Evolutionary conservation across 305 asterid genomes (phyloP).

Genomic region (Solanum hybrid): DNA sequence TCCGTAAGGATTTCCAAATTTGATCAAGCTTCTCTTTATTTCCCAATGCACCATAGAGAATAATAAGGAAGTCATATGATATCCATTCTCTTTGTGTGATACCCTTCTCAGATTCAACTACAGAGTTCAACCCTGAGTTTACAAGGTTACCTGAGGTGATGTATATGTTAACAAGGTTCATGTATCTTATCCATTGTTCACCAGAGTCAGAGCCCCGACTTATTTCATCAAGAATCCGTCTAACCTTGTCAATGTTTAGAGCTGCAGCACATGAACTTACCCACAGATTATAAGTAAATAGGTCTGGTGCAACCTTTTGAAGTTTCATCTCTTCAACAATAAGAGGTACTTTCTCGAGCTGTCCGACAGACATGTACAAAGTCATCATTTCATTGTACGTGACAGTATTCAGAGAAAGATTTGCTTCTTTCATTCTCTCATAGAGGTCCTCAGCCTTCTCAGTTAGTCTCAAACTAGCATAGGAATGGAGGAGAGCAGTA

Average conservation of each 20-base stretch:
- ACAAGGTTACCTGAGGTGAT: slow-evolving; percentile 43
- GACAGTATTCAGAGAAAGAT: slow-evolving; percentile 51
- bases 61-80: slow-evolving; percentile 70
- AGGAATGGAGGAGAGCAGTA: slow-evolving; percentile 90
- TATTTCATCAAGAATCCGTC: slow-evolving; percentile 58
- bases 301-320: slow-evolving; percentile 50
- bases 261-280: slow-evolving; percentile 78
- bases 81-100: slow-evolving; percentile 72
- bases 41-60: slow-evolving; percentile 64
- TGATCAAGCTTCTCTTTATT: slow-evolving; percentile 63
- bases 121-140: slow-evolving; percentile 34
- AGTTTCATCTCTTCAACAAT: slow-evolving; percentile 53
- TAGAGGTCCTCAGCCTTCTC: slow-evolving; percentile 67
- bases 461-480: slow-evolving; percentile 50
- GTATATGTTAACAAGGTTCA: slow-evolving; percentile 55
- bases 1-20: slow-evolving; percentile 67
- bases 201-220: slow-evolving; percentile 28
- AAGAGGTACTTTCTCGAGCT: slow-evolving; percentile 57
- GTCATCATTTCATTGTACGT: slow-evolving; percentile 94
- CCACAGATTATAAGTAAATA: slow-evolving; percentile 77
- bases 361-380: slow-evolving; percentile 72
- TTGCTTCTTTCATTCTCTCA: slow-evolving; percentile 44
- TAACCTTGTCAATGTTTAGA: slow-evolving; percentile 52
- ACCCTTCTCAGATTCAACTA: slow-evolving; percentile 61
- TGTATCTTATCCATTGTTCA: slow-evolving; percentile 61